Percentiles rank a stretch among this genome's conserved stretches.
Evolutionary conservation across 306 rosid species (phyloP).

Genomic region (Hippophae tibetana): DNA sequence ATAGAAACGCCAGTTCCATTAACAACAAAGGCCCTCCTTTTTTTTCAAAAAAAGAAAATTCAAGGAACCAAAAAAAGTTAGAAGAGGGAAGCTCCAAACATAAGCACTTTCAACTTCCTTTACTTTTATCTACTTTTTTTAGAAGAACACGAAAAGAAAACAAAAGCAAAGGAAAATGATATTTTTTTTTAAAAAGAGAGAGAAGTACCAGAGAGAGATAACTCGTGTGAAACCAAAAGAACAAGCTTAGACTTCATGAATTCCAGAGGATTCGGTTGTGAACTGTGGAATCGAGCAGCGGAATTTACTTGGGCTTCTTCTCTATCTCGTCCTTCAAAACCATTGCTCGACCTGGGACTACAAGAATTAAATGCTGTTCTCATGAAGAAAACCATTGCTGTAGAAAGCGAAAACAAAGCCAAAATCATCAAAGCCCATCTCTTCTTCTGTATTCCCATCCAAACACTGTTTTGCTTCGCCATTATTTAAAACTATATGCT

Average conservation of each 20-base stretch:
- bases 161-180: background rate
- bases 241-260: constrained; percentile 86
- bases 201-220: constrained; percentile 63
- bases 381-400: constrained; percentile 45
- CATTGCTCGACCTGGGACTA: constrained; percentile 4
- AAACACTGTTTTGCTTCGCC: constrained; percentile 37
- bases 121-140: constrained; percentile 1
- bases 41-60: background rate
- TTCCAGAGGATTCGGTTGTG: constrained; percentile 34
- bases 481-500: constrained; percentile 8
- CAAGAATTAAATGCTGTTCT: constrained; percentile 49
- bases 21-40: constrained; percentile 68
- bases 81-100: background rate
- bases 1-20: constrained; percentile 71
- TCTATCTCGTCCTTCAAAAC: constrained; percentile 19
- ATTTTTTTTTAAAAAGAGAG: background rate
- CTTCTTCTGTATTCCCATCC: constrained; percentile 49
- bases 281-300: constrained; percentile 4
- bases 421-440: constrained; percentile 42
- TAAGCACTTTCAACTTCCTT: constrained; percentile 5
- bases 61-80: background rate
- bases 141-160: constrained; percentile 8
- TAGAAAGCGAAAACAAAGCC: constrained; percentile 50
- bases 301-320: constrained; percentile 25
- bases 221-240: constrained; percentile 78